Percentiles rank a stretch among this genome's conserved stretches.
phyloP scores from a whole-genome alignment of 805 yeast genomes.

The Lipomyces kockii region DNA sequence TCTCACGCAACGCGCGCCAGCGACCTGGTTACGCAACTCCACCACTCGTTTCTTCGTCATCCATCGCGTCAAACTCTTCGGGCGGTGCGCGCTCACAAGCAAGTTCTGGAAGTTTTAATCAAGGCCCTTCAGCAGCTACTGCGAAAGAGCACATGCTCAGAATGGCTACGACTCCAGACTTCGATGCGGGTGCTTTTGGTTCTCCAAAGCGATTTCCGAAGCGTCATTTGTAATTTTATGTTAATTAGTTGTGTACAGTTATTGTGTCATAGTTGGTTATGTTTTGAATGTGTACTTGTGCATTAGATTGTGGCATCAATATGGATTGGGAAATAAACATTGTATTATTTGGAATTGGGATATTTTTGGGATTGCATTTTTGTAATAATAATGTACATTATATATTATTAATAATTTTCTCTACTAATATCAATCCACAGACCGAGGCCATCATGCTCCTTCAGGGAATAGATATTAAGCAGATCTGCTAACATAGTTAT shows the following conservation, averaged over 20 bases:
- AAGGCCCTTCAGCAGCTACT: not conserved
- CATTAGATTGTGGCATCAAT: not conserved
- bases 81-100: conserved; percentile 9
- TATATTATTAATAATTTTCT: too few species aligned
- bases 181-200: conserved; percentile 6
- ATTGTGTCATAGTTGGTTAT: not conserved
- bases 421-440: too few species aligned
- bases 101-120: not conserved
- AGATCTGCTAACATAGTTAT: too few species aligned
- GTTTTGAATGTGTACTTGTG: not conserved
- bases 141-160: conserved; percentile 2
- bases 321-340: not conserved
- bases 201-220: conserved; percentile 11
- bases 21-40: conserved; percentile 11
- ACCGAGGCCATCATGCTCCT: too few species aligned
- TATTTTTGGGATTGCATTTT: not conserved
- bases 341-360: not conserved
- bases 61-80: not conserved
- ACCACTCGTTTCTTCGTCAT: conserved; percentile 7
- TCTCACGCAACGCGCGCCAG: conserved; percentile 9
- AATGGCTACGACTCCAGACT: conserved; percentile 14
- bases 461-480: too few species aligned
- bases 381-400: not conserved
- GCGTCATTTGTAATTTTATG: not conserved
- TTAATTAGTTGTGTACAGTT: not conserved